Evolutionary conservation across 768 basidiomycete species (phyloP).

Genomic region (Lenzites betulinus): DNA sequence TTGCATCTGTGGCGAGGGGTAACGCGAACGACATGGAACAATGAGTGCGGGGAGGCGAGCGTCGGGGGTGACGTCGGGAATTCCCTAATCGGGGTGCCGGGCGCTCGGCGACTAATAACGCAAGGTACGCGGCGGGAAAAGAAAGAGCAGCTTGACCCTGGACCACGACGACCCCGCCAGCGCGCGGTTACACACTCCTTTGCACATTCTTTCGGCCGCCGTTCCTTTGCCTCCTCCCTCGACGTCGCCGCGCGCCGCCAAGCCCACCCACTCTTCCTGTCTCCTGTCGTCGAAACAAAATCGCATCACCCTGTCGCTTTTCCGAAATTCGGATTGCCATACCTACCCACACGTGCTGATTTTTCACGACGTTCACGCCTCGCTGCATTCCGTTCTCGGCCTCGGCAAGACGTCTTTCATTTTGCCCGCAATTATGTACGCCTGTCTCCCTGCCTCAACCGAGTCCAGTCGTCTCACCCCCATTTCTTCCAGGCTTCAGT

Average conservation of each 20-base stretch:
- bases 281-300: background rate
- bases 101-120: background rate
- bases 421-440: slow-evolving; percentile 21
- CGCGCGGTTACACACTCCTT: slow-evolving; percentile 15
- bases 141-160: background rate
- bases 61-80: slow-evolving; percentile 12
- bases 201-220: slow-evolving; percentile 5
- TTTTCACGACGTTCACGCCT: slow-evolving; percentile 24
- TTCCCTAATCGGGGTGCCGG: slow-evolving; percentile 11
- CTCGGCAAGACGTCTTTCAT: slow-evolving; percentile 16
- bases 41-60: too few species aligned
- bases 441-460: background rate
- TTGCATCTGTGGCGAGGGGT: too few species aligned
- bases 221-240: slow-evolving; percentile 3
- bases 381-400: slow-evolving; percentile 15
- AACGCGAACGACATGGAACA: too few species aligned
- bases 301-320: slow-evolving; percentile 2
- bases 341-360: slow-evolving; percentile 29
- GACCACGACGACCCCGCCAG: slow-evolving; percentile 18
- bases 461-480: slow-evolving; percentile 8
- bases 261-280: too few species aligned
- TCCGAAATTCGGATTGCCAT: slow-evolving; percentile 12
- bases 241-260: background rate
- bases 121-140: background rate
- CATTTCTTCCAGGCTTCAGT: slow-evolving; percentile 12